Evolutionary conservation across 805 yeast genomes (phyloP).

Genomic region (Clavispora phyllophila): DNA sequence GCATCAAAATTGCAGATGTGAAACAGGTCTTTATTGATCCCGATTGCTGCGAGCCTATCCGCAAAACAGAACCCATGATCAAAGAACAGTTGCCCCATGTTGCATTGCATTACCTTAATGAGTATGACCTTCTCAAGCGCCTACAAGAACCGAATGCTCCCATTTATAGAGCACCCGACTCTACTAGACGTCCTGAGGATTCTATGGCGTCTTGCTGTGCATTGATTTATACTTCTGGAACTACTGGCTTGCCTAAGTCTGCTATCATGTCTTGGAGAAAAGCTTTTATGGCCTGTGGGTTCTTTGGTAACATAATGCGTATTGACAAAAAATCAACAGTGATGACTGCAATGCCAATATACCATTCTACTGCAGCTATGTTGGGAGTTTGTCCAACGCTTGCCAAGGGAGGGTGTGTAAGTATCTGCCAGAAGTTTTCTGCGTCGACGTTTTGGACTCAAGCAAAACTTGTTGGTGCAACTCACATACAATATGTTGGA

Average conservation of each 20-base stretch:
- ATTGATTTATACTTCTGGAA: conserved; percentile 87
- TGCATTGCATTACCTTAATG: conserved; percentile 47
- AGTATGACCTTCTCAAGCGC: conserved; percentile 41
- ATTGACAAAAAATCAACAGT: conserved; percentile 52
- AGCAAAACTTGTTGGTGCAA: conserved; percentile 62
- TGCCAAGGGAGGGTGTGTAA: conserved; percentile 64
- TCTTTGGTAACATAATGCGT: conserved; percentile 67
- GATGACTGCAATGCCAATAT: conserved; percentile 91
- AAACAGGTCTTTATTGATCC: conserved; percentile 70
- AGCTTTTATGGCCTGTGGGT: conserved; percentile 59
- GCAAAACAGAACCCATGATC: conserved; percentile 42
- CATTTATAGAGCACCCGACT: conserved; percentile 50
- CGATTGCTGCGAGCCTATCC: conserved; percentile 51
- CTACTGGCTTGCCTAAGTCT: conserved; percentile 91
- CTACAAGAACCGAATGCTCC: conserved; percentile 38
- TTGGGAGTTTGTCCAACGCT: conserved; percentile 72
- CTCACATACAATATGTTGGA: conserved; percentile 90
- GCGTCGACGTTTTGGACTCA: conserved; percentile 88
- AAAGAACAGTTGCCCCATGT: conserved; percentile 32
- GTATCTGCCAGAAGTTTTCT: conserved; percentile 77
- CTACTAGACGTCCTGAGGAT: conserved; percentile 53
- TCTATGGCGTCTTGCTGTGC: conserved; percentile 60
- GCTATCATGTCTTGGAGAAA: conserved; percentile 93
- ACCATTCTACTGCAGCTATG: conserved; percentile 91
- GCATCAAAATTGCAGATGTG: conserved; percentile 64